Evolutionary conservation across 768 basidiomycete species (phyloP), one percentile per base, ranked within the genome.

Genomic region (Tricholoma sp.): DNA sequence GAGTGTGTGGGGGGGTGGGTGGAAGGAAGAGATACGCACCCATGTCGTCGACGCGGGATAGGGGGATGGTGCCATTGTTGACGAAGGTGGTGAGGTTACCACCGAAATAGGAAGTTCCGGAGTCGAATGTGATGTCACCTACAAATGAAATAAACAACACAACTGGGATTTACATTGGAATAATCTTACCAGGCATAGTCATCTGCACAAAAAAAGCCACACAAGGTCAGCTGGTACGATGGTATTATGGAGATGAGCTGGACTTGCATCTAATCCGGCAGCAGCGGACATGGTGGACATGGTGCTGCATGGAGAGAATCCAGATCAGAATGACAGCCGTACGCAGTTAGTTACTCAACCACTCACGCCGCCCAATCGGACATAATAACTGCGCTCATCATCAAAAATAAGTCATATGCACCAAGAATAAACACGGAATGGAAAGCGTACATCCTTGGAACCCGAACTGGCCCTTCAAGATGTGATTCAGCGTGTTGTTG

Each of bases 41-140:
- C 89, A 93, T 92, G 65, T 94, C 91, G 54, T 86, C 83, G 5
- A 89, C 70, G 5, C 89, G 81, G 3, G 76, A 65, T 59, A 78
- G 74, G 0, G 87, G 77, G 52, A 94, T 88, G 2, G 82, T 85
- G 39, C 84, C 85, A 65, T 93, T 89, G 48, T 78, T 70, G 15
- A 94, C 89, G 50, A 77, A 84, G 28, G 74, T 74, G 0, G 84
- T 86, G 32, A 93, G 76, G 66, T 86, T 89, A 1, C 65, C 72
- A n/a, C 88, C 86, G 58, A 83, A 91, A 64, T 80, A 91, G 3
- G 81, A 77, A 10, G 64, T 74, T 8, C 73, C 71, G n/a, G 78
- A 79, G 60, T 69, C 61, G 63, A 82, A 80, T 2, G 72, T 72
- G 65, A 84, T 76, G 53, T 76, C 77, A 54, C 77, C 65, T 49